Base-by-base conservation (phyloP, 192 early-diverging fungal genomes). In the Geranomyces variabilis region DNA sequence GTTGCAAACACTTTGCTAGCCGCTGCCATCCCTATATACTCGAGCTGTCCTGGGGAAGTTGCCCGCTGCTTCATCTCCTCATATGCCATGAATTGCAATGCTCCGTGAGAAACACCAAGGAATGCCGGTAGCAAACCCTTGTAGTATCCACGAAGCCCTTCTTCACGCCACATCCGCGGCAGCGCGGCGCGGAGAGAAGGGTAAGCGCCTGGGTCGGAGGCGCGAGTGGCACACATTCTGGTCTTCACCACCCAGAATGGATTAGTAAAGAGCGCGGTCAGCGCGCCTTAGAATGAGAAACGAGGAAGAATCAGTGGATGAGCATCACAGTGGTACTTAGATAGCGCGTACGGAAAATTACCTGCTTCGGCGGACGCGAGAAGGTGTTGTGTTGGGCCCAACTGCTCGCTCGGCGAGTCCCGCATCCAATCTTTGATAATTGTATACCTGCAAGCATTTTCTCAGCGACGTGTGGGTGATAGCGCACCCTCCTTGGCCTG, bases 221-320 rank as follows among this genome's bases (percentile, higher is more conserved):
- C 74, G 17, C 75, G 63, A 31, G 83, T 81, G 1, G 80, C 76
- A 68, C 80, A 79, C 78, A 99, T 91, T 48, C 97, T 84, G 2
- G 95, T 97, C 70, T 99, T 99, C 43, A 98, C 88, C 36, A 99
- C 84, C 96, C 96, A 99, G 30, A 99, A 94, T 0, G 97, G 97
- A 73, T 96, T 99, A 1, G 96, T 96, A 15, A 84, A 84, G 0
- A 93, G 87, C 0, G 92, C 89, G 6, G 95, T 99, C 22, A 92
- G 82, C 55, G 93, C 81, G n/a, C 89, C 91, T 73, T 30, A 30
- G 15, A 17, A 53, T 4, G 24, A 7, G 7, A 53, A 15, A 15
- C 51, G 36, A 41, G 36, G 3, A 26, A n/a, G n/a, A n/a, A n/a
- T n/a, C n/a, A n/a, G n/a, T 53, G 17, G 51, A 17, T 53, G 7